These are phyloP conservation scores for Epicoccum sorghinum DNA, from an alignment of 2,329 filamentous ascomycete species.

Conservation along the genomic window DNA sequence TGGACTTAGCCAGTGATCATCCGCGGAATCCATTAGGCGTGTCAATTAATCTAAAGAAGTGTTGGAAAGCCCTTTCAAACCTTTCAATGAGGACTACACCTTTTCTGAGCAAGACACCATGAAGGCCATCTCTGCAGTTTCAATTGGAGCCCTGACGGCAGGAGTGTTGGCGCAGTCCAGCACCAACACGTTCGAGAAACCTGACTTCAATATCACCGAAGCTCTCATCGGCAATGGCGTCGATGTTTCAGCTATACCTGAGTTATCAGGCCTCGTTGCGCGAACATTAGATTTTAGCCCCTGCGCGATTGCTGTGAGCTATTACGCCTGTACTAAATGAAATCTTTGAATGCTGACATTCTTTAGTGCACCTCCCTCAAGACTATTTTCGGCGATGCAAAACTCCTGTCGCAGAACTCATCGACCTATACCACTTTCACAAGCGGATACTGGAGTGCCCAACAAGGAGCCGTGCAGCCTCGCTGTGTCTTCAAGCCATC, in stretches of 20 bases:
- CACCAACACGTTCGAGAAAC: not conserved
- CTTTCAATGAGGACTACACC: too few species aligned
- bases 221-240: not conserved
- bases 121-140: not conserved
- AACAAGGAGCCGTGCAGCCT: conserved; percentile 25
- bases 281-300: not conserved
- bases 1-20: not conserved
- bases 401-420: conserved; percentile 16
- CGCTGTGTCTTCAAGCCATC: conserved; percentile 21
- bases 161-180: not conserved
- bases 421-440: conserved; percentile 9
- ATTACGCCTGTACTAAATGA: not conserved
- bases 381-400: conserved; percentile 21
- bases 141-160: not conserved
- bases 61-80: not conserved
- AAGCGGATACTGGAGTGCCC: conserved; percentile 28
- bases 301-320: conserved; percentile 24
- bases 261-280: conserved; percentile 5
- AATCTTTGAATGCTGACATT: not conserved
- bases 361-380: conserved; percentile 26
- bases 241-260: conserved; percentile 18
- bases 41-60: not conserved
- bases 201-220: not conserved
- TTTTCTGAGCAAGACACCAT: not conserved
- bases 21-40: not conserved